Conservation (phyloP, 2,329 filamentous ascomycete species). For the Botrytis fabae region DNA sequence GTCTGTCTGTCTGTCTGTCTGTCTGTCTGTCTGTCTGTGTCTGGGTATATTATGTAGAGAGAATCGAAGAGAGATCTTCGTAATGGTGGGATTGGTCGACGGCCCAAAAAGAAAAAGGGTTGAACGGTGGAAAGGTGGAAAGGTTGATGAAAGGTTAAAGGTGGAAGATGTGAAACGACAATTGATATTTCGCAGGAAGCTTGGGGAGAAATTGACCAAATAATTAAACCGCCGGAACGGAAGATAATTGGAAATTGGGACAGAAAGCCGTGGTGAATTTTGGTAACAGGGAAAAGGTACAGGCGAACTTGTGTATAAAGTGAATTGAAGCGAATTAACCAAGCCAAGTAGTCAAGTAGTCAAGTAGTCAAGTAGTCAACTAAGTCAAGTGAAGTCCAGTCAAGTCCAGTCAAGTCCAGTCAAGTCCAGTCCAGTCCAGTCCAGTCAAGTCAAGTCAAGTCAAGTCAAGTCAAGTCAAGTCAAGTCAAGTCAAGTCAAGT, state of each 20-base stretch:
- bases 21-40: too few species aligned
- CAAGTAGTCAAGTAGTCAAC: not conserved
- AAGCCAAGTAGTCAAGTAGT: not conserved
- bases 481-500: too few species aligned
- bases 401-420: not conserved
- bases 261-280: not conserved
- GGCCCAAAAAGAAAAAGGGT: not conserved
- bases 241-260: slow-evolving; percentile 12
- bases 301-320: not conserved
- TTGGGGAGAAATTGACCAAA: not conserved
- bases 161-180: not conserved
- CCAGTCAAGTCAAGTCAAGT: not conserved
- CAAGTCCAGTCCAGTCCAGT: not conserved
- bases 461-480: not conserved
- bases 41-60: too few species aligned
- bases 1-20: too few species aligned
- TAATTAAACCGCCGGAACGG: slow-evolving; percentile 17
- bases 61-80: not conserved
- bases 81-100: not conserved
- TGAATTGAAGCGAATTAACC: not conserved
- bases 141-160: not conserved
- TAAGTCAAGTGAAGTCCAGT: too few species aligned
- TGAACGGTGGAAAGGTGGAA: not conserved
- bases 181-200: too few species aligned
- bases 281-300: not conserved